Conservation (phyloP, 164 flowering plant species). For the Berberis vulgaris region DNA sequence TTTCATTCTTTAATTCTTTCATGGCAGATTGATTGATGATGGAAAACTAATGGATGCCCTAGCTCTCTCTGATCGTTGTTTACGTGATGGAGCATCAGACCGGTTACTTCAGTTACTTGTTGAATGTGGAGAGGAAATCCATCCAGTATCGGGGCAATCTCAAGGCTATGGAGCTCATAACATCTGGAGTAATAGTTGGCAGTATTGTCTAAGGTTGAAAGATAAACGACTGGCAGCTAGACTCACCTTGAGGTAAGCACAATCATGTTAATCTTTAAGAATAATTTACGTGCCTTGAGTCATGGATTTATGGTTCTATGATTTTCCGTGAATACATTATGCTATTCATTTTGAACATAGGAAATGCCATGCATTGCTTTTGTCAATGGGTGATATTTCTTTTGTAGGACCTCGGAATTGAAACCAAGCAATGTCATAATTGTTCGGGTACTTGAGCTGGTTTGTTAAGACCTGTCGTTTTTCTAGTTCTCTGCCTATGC, state of each 20-base stretch:
- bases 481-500: too few relatives aligned
- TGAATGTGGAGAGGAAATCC: conserved; percentile 62
- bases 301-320: too few relatives aligned
- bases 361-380: too few relatives aligned
- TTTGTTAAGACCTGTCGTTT: too few relatives aligned
- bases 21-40: conserved; percentile 68
- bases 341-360: too few relatives aligned
- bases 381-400: too few relatives aligned
- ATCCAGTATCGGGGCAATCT: conserved; percentile 28
- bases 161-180: conserved; percentile 39
- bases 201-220: conserved; percentile 81
- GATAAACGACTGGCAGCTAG: conserved; percentile 85
- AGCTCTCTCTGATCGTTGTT: conserved; percentile 94
- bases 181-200: conserved; percentile 84
- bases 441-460: too few relatives aligned
- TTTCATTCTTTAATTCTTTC: conserved; percentile 4
- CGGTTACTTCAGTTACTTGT: conserved; percentile 71
- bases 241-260: conserved; percentile 77
- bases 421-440: too few relatives aligned
- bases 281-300: too few relatives aligned
- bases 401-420: too few relatives aligned
- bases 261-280: too few relatives aligned
- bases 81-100: conserved; percentile 96
- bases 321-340: too few relatives aligned
- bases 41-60: conserved; percentile 95